Base-by-base conservation (phyloP, 2,329 filamentous ascomycete species). In the Mariannaea sp. region DNA sequence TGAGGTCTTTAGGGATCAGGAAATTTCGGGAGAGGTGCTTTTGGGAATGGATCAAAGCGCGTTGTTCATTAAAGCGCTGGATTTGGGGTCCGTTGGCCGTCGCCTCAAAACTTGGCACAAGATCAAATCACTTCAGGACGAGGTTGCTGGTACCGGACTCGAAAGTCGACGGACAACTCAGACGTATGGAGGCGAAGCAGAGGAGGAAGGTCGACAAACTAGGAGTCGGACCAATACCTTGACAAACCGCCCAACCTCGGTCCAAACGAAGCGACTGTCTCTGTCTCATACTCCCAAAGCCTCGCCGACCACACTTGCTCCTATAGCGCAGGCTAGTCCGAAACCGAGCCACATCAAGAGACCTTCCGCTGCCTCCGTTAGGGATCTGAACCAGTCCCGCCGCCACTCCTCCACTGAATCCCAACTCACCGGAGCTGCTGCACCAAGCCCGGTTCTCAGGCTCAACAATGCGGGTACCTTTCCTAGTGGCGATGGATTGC, bases 81-180 rank as follows among this genome's bases (percentile, higher is more conserved):
- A 97, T 62, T 80, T 97, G 61, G 93, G 93, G 14, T 90, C 92
- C 3, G 92, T 97, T 62, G 93, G 93, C 7, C 83, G 90, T 52
- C 83, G 93, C 56, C 75, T 97, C 57, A 95, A 95, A 71, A 96
- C 92, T 2, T 97, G 93, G 93, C 91, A 97, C 73, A 96, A 94
- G 73, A 92, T 97, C 71, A 96, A 96, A 72, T 79, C 85, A 3
- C 80, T 97, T 58, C 93, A 97, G 69, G 90, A 96, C 66, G 91
- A 97, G 71, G 86, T 94, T 35, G 87, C 83, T 58, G 81, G 81
- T 38, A 62, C 61, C 38, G 73, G 70, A 7, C 52, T 68, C 13
- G 58, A 72, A 20, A 77, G 75, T 9, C 76, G 80, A 53, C 76
- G 82, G 45, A 82, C 78, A 40, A 85, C 82, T 1, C 77, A 77